Percentiles rank a stretch among this genome's conserved stretches.
Conservation (phyloP, 129 eudicot genomes). For the Tanacetum coccineum region DNA sequence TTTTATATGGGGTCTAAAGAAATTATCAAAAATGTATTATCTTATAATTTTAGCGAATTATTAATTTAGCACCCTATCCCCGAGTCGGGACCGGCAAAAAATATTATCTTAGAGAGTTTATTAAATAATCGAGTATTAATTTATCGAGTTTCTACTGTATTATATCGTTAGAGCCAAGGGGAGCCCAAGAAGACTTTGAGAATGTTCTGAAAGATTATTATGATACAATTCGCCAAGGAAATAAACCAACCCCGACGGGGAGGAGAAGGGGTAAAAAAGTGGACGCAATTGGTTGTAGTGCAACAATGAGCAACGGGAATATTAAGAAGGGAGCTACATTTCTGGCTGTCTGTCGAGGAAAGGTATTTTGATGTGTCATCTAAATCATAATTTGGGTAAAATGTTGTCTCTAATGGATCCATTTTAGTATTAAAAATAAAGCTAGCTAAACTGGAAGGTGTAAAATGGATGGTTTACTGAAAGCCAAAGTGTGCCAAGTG, state of each 20-base stretch:
- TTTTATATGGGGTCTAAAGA: constrained; percentile 19
- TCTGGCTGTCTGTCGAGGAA: constrained; percentile 98
- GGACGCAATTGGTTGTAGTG: constrained; percentile 31
- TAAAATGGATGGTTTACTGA: too few relatives aligned
- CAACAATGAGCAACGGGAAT: constrained; percentile 21
- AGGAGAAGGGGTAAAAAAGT: constrained; percentile 59
- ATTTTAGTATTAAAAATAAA: not conserved
- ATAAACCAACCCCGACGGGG: constrained; percentile 35
- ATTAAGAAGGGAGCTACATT: constrained; percentile 68
- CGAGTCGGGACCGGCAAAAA: constrained; percentile 37
- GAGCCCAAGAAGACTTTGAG: constrained; percentile 83
- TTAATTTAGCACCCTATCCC: constrained; percentile 35
- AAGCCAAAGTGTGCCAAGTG: too few relatives aligned
- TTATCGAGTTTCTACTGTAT: constrained; percentile 31
- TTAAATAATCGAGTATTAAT: constrained; percentile 37
- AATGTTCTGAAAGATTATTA: constrained; percentile 64
- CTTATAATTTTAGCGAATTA: constrained; percentile 39
- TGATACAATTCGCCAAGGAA: constrained; percentile 45
- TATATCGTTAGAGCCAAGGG: constrained; percentile 68
- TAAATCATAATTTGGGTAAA: too few relatives aligned
- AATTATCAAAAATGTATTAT: constrained; percentile 33
- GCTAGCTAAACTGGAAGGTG: too few relatives aligned
- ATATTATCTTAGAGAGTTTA: constrained; percentile 35
- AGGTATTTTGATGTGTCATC: constrained; percentile 43
- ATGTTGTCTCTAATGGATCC: too few relatives aligned